Evolutionary conservation across 2,329 filamentous ascomycete species (phyloP), one percentile per base, ranked within the genome.

Genomic region (Lanzia echinophila): DNA sequence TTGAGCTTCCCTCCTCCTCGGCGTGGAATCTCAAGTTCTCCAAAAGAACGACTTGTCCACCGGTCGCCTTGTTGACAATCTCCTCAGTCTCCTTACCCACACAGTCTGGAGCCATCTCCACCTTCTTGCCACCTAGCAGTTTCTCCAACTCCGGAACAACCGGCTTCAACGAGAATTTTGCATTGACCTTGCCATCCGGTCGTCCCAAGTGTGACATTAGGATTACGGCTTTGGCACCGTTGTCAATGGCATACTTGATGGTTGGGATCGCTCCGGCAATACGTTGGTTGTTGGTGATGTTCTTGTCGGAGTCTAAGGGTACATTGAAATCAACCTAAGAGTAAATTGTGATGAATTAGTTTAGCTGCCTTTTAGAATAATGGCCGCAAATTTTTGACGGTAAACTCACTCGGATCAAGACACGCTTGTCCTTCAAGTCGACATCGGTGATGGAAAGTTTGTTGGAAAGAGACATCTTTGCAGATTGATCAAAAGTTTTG

Each of bases 191-290:
- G 72, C 94, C 94, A 70, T 97, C 88, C 61, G 94, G 94, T 51
- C 94, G 92, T 68, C 94, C 94, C 59, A 99, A 87, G 75, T 99
- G 94, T 69, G 92, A 97, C 94, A 99, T 99, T 71, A 99, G 83
- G 68, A 97, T 76, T 58, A 99, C 91, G 47, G 90, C 79, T 80
- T 95, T 95, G 70, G 91, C 91, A 65, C 88, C 89, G 72, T 95
- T 76, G 63, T 95, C 88, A 68, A 94, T 77, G 69, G 90, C 90
- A 73, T 96, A 86, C 78, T 95, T 95, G 80, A 96, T 96, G 67
- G 91, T 95, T 67, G 90, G 90, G 61, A 96, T 77, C 68, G 94
- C 94, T 69, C 94, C 95, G 68, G 90, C 91, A 69, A 99, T 99
- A 73, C 94, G 91, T 79, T 99, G 94, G 76, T 86, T 90, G 83